These are phyloP conservation scores for Penicillium odoratum DNA, from an alignment of 495 filamentous ascomycete genomes.

Conservation along the genomic window DNA sequence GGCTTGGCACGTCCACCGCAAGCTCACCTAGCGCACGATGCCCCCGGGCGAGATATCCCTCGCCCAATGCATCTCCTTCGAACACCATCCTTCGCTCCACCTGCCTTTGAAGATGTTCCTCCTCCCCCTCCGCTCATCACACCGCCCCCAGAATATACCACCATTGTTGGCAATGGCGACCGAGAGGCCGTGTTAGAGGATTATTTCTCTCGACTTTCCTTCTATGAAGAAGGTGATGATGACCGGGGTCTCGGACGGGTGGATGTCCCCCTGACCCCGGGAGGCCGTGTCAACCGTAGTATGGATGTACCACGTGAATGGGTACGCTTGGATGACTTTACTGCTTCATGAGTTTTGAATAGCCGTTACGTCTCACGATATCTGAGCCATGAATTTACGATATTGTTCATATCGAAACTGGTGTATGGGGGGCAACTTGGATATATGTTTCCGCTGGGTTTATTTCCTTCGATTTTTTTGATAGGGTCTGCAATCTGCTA, in stretches of 20 bases:
- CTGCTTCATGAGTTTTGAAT: conserved; percentile 21
- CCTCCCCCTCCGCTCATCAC: conserved; percentile 84
- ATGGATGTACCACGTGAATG: conserved; percentile 61
- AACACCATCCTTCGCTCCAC: conserved; percentile 86
- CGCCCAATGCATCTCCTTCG: conserved; percentile 89
- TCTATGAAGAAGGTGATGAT: conserved; percentile 61
- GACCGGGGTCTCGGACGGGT: conserved; percentile 53
- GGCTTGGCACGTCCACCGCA: conserved; percentile 48
- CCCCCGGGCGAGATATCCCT: conserved; percentile 35
- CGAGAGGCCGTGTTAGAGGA: conserved; percentile 78
- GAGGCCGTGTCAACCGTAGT: conserved; percentile 66
- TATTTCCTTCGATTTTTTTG: background rate
- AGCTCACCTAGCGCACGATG: conserved; percentile 47
- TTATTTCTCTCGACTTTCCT: conserved; percentile 77
- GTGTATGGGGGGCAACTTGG: conserved; percentile 7
- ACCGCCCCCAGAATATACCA: conserved; percentile 85
- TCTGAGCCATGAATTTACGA: conserved; percentile 35
- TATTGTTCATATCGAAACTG: conserved; percentile 20
- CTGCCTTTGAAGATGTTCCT: conserved; percentile 82
- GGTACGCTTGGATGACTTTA: conserved; percentile 50
- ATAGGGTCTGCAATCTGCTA: background rate
- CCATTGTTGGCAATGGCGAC: conserved; percentile 75
- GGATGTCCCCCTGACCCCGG: conserved; percentile 68
- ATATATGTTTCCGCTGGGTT: background rate
- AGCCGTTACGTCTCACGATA: conserved; percentile 16